Evolutionary conservation across 129 eudicot species (phyloP).

Genomic region (Deinandra increscens): DNA sequence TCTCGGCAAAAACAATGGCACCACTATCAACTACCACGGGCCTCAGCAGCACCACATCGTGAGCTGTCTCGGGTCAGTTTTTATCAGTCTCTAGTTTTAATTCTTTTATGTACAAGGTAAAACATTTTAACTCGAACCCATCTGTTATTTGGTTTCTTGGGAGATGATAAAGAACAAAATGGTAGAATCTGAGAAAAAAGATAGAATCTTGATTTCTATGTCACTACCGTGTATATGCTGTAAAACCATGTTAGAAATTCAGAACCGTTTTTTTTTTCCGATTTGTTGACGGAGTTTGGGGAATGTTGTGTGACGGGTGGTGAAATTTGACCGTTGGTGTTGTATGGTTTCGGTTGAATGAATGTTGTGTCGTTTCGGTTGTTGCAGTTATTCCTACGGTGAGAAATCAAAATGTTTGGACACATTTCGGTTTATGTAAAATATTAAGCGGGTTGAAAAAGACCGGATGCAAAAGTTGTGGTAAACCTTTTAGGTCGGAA

Average conservation of each 20-base stretch:
- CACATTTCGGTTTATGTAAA: too few species aligned
- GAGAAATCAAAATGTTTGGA: too few species aligned
- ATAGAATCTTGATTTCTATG: constrained; percentile 27
- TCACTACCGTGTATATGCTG: constrained; percentile 36
- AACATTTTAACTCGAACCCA: constrained; percentile 30
- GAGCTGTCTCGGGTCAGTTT: constrained; percentile 26
- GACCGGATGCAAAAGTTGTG: too few species aligned
- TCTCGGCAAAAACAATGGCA: constrained; percentile 48
- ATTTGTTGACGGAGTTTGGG: constrained; percentile 6
- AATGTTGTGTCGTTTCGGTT: too few species aligned
- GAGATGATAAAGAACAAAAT: constrained; percentile 30
- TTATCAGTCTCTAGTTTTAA: constrained; percentile 44
- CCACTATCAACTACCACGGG: constrained; percentile 46
- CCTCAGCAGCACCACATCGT: constrained; percentile 26
- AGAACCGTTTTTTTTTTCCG: constrained; percentile 22
- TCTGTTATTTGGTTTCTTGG: constrained; percentile 30
- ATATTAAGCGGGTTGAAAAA: too few species aligned
- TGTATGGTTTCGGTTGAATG: too few species aligned
- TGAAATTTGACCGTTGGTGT: neutral
- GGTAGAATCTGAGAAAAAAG: constrained; percentile 31
- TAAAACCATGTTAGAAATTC: constrained; percentile 35
- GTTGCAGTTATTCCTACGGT: too few species aligned
- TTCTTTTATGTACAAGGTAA: constrained; percentile 40
- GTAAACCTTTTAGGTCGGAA: too few species aligned
- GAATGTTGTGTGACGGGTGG: neutral